Evolutionary conservation across 1,284 basidiomycete species (phyloP), one percentile per base, ranked within the genome.

Genomic region (Laetiporus sulphureus): DNA sequence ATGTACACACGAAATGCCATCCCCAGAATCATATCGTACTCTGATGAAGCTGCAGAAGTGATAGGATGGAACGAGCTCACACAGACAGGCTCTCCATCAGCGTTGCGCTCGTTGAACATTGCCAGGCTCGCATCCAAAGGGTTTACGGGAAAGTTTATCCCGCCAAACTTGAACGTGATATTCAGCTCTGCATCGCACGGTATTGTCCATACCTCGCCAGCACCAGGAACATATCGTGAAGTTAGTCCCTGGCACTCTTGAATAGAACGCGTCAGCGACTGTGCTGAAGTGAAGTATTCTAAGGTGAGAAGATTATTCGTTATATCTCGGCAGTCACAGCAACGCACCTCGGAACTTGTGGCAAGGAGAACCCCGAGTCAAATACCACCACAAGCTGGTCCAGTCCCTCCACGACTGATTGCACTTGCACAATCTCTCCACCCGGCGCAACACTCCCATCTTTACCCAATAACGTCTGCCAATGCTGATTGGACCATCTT

Each of bases 21-120:
- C 44, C 84, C 84, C 44, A 88, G 67, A 53, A 89, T 84, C 68
- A 84, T 75, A 52, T 89, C 84, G 45, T 79, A 85, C 50, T 77
- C 70, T 20, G 70, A 72, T 15, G 45, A 44, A 19, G 43, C 41
- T 34, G 44, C 50, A n/a, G 49, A 46, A 11, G 77, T 80, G 52
- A 85, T 84, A 4, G 85, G 84, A 65, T 88, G 84, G 68, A 88
- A 88, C 18, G 56, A 47, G 32, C 59, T 58, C 8, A 57, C 46
- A 35, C 59, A 61, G 11, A 58, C 49, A 18, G 51, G 48, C 25
- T 48, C 48, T 8, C 59, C 59, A 10, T 45, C 35, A 3, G 33
- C 43, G 32, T 58, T 52, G 8, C 44, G 44, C 27, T 38, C 34
- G 32, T 33, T 44, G 22, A 59, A 42, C 8, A 53, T 48, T 24